Evolutionary conservation across 441 rosid genomes (phyloP), one percentile per base, ranked within the genome.

Genomic region (Bruguiera hainesii): DNA sequence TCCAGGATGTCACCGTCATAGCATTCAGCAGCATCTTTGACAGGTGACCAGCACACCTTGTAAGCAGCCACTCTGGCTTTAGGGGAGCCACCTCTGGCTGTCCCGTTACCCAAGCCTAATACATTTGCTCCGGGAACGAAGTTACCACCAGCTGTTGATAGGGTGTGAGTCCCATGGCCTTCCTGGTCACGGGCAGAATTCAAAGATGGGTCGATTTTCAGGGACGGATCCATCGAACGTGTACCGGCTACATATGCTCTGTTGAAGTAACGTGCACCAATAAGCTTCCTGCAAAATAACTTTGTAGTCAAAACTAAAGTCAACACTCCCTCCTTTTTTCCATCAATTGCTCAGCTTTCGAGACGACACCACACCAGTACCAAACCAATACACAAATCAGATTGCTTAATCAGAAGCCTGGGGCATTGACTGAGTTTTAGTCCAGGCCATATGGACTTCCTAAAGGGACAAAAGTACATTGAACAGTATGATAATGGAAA

Each of bases 101-200:
- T 85, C 18, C 94, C 96, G 8, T 73, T 53, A 1, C 83, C 91
- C 7, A 85, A 31, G 19, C 96, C 91, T 18, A 65, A 80, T n/a
- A 86, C 62, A 52, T 76, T 90, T 4, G 90, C 89, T 30, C 70
- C 75, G 0, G 70, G 63, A 53, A 93, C 89, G 0, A 78, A 65
- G 57, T 67, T 63, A 2, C 98, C 97, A 0, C 85, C 96, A 0
- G 85, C 89, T 2, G 83, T 93, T 52, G 98, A 90, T 30, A 94
- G 33, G 3, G 89, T 84, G 73, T 93, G 97, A 7, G 89, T 87
- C 39, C 97, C 96, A n/a, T 93, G 98, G 50, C 98, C 98, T 0
- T 75, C 81, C 4, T 37, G 46, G 65, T 93, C 98, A 0, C 79
- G 84, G 13, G 84, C 78, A 57, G 73, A 28, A 23, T 3, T 53